phyloP scores from a whole-genome alignment of 768 basidiomycete species.

The Lactifluus echinatus region DNA sequence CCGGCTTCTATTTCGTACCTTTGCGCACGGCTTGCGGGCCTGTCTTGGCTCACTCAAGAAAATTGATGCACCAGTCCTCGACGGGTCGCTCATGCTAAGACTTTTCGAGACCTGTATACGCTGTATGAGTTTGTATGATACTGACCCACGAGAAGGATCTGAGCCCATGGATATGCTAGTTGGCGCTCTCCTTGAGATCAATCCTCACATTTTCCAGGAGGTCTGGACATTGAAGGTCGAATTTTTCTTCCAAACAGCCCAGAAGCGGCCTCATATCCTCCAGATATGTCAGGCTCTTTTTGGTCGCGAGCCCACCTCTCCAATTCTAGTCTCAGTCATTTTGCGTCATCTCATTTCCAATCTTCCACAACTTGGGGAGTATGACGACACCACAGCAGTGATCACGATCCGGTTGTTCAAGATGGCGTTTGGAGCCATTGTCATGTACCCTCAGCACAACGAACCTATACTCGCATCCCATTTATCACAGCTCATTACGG shows the following conservation, averaged over 20 bases:
- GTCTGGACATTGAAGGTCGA: slow-evolving; percentile 92
- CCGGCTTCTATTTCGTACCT: slow-evolving; percentile 75
- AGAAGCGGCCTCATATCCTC: slow-evolving; percentile 70
- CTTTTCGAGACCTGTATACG: slow-evolving; percentile 81
- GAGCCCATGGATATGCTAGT: slow-evolving; percentile 81
- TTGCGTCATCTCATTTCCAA: slow-evolving; percentile 78
- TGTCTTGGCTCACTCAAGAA: slow-evolving; percentile 71
- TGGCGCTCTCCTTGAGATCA: slow-evolving; percentile 69
- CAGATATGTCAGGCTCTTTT: slow-evolving; percentile 82
- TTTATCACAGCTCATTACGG: slow-evolving; percentile 88
- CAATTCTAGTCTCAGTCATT: slow-evolving; percentile 81
- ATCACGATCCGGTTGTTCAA: slow-evolving; percentile 90
- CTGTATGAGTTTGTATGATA: slow-evolving; percentile 78
- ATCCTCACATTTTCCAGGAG: slow-evolving; percentile 90
- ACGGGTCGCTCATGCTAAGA: slow-evolving; percentile 79
- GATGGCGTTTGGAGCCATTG: slow-evolving; percentile 87
- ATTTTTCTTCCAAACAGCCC: slow-evolving; percentile 76
- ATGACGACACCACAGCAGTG: slow-evolving; percentile 71
- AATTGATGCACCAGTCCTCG: slow-evolving; percentile 67
- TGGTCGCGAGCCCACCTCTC: slow-evolving; percentile 62
- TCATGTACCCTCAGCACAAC: slow-evolving; percentile 60
- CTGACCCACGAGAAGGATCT: slow-evolving; percentile 55
- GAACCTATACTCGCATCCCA: slow-evolving; percentile 92
- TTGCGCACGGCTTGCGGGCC: slow-evolving; percentile 82
- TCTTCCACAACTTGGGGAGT: slow-evolving; percentile 76